These are phyloP conservation scores for Syzygium aqueum DNA, from an alignment of 345 rosid species.

Conservation along the genomic window DNA sequence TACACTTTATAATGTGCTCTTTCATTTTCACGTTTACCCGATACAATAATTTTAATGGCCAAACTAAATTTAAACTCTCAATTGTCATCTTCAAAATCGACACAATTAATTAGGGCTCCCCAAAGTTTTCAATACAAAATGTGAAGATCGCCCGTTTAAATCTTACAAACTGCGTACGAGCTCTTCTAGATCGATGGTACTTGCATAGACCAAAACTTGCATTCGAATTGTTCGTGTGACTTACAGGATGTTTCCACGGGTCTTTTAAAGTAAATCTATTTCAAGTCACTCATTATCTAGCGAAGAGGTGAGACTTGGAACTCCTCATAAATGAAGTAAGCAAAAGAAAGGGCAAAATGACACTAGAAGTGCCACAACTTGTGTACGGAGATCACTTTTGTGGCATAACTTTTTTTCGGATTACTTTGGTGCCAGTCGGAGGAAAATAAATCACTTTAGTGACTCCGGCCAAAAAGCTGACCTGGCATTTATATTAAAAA, in stretches of 20 bases:
- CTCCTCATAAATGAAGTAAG: neutral
- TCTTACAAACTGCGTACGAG: neutral
- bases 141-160: neutral
- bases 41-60: rapidly evolving
- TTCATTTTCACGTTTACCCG: neutral
- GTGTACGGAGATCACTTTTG: no score
- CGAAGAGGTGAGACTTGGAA: neutral
- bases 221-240: neutral
- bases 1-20: rapidly evolving
- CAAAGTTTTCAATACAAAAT: neutral
- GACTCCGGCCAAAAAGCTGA: no score
- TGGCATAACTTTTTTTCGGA: no score
- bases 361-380: no score
- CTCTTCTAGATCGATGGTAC: neutral
- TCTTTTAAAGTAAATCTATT: no score
- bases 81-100: rapidly evolving
- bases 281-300: no score
- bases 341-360: neutral
- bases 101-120: neutral
- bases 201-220: neutral
- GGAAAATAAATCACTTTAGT: no score
- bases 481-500: no score
- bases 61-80: neutral
- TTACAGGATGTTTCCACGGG: neutral
- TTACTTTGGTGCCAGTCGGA: no score